These are phyloP conservation scores for Candida piceae DNA, from an alignment of 805 yeast genomes.

Conservation along the genomic window DNA sequence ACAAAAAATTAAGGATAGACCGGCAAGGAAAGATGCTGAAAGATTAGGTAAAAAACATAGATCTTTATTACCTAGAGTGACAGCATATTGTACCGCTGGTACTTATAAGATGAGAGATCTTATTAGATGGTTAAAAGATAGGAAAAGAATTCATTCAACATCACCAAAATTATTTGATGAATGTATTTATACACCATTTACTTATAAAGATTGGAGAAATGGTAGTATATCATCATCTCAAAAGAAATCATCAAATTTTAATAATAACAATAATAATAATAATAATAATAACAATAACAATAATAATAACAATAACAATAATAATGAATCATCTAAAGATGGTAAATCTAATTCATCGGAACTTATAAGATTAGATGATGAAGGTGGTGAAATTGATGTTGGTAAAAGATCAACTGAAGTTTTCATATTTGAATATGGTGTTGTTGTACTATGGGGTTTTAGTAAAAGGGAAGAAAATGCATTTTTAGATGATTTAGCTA, in stretches of 20 bases:
- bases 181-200: conserved; percentile 89
- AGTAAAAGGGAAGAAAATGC: conserved; percentile 76
- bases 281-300: not conserved
- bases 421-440: conserved; percentile 93
- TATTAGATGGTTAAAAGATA: conserved; percentile 76
- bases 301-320: conserved; percentile 3
- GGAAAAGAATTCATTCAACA: conserved; percentile 67
- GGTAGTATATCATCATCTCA: conserved; percentile 15
- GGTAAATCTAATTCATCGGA: conserved; percentile 27
- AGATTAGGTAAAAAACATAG: conserved; percentile 83
- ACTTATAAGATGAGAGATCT: conserved; percentile 86
- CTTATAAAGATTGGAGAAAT: conserved; percentile 73
- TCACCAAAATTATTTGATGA: conserved; percentile 90
- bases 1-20: conserved; percentile 77
- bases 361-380: conserved; percentile 75
- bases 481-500: conserved; percentile 78
- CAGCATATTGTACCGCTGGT: conserved; percentile 95
- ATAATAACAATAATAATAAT: conserved; percentile 4
- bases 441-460: conserved; percentile 96
- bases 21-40: conserved; percentile 93
- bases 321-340: conserved; percentile 5
- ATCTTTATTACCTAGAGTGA: conserved; percentile 82
- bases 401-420: conserved; percentile 73
- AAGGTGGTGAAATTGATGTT: conserved; percentile 91
- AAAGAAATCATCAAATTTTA: conserved; percentile 5